phyloP scores from a whole-genome alignment of 345 rosid species.

The Lepidium africanum region DNA sequence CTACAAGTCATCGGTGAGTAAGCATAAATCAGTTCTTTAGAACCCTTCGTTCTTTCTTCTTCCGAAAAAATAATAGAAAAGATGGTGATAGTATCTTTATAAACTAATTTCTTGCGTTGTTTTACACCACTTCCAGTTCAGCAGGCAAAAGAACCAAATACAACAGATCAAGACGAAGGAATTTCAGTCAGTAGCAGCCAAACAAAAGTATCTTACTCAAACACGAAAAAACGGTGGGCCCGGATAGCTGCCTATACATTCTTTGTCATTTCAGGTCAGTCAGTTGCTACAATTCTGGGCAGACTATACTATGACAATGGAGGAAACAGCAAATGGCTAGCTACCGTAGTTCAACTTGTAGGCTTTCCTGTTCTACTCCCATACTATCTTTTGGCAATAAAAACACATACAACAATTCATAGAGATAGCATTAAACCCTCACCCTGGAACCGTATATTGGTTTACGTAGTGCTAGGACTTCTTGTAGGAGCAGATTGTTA shows the following conservation, averaged over 20 bases:
- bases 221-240: constrained; percentile 33
- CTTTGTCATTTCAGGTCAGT: constrained; percentile 36
- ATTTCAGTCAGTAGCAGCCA: neutral
- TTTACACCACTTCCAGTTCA: constrained; percentile 15
- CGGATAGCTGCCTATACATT: constrained; percentile 24
- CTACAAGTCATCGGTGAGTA: constrained; percentile 30
- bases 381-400: constrained; percentile 23
- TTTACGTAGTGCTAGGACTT: constrained; percentile 38
- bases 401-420: constrained; percentile 8
- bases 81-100: neutral
- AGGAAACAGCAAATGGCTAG: constrained; percentile 54
- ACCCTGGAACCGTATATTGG: constrained; percentile 7
- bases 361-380: constrained; percentile 57
- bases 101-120: neutral
- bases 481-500: constrained; percentile 25
- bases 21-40: neutral
- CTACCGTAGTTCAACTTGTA: constrained; percentile 34
- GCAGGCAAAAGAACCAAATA: constrained; percentile 11
- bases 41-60: neutral
- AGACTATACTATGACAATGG: constrained; percentile 49
- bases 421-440: constrained; percentile 9
- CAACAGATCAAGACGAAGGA: neutral
- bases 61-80: neutral
- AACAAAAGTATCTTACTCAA: constrained; percentile 12
- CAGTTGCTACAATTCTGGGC: constrained; percentile 39